Evolutionary conservation across 2,329 filamentous ascomycete genomes (phyloP).

Genomic region (Onygenales sp.): DNA sequence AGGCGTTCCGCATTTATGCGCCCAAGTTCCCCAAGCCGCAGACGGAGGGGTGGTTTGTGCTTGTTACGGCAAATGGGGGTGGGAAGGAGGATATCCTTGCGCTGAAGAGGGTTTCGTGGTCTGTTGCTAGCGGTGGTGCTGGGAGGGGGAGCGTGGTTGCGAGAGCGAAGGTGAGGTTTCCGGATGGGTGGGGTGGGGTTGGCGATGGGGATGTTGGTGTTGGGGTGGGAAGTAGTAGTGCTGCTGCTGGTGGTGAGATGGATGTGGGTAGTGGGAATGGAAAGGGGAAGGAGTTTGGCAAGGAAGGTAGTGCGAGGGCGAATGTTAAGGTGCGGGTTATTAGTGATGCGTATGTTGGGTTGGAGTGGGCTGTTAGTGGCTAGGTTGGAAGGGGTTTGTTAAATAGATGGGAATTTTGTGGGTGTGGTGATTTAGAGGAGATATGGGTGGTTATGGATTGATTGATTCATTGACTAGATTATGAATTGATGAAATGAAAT

Average conservation of each 20-base stretch:
- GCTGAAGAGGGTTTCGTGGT: constrained; percentile 79
- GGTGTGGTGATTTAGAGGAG: constrained; percentile 6
- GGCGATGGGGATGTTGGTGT: background rate
- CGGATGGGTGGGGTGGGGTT: background rate
- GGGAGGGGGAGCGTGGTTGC: constrained; percentile 10
- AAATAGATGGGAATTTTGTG: background rate
- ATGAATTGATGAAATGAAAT: too few species aligned
- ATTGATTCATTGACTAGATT: constrained; percentile 4
- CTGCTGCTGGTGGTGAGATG: constrained; percentile 14
- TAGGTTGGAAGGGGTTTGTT: constrained; percentile 35
- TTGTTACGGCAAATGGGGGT: constrained; percentile 46
- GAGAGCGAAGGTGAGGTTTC: constrained; percentile 10
- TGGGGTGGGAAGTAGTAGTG: constrained; percentile 14
- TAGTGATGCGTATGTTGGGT: constrained; percentile 79
- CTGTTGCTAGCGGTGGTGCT: constrained; percentile 18
- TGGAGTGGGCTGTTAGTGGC: constrained; percentile 49
- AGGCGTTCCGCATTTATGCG: constrained; percentile 59
- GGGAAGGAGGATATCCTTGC: constrained; percentile 68
- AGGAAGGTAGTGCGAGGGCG: constrained; percentile 8
- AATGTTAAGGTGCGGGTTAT: constrained; percentile 57
- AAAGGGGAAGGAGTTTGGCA: constrained; percentile 12
- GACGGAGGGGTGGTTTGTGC: constrained; percentile 83
- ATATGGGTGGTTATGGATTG: constrained; percentile 16
- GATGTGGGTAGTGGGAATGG: constrained; percentile 9
- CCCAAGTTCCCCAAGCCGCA: constrained; percentile 90